Percentiles rank a stretch among this genome's conserved stretches.
Conservation (phyloP, 2,329 filamentous ascomycete species). For the Verticillium nonalfalfae region DNA sequence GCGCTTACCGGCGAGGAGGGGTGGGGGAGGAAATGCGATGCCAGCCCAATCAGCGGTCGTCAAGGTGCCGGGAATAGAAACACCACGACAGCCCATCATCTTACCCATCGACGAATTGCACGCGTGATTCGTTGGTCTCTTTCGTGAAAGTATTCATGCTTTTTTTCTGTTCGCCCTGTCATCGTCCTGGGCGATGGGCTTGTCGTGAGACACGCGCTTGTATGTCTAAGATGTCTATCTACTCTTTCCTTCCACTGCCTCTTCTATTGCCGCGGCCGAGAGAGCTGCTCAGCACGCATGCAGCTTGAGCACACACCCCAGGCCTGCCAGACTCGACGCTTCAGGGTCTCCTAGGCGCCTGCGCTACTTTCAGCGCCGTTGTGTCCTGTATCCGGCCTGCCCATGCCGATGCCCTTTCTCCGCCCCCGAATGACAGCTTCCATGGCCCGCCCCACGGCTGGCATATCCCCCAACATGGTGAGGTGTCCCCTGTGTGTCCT, state of each 20-base stretch:
- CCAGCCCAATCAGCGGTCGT: not conserved
- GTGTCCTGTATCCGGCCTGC: constrained; percentile 18
- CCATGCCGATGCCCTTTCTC: constrained; percentile 65
- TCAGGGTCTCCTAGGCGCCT: not conserved
- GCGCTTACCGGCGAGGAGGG: not conserved
- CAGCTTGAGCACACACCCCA: not conserved
- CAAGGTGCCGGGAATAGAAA: not conserved
- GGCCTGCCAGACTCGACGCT: not conserved
- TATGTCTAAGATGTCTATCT: not conserved
- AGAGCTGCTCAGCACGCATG: not conserved
- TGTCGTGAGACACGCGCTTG: not conserved
- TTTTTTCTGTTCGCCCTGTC: not conserved
- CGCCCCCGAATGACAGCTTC: constrained; percentile 61
- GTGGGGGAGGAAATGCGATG: not conserved
- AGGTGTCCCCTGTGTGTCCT: constrained; percentile 83
- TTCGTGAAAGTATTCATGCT: not conserved
- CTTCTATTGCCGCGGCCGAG: not conserved
- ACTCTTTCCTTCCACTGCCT: not conserved
- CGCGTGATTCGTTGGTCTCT: not conserved
- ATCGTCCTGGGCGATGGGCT: not conserved
- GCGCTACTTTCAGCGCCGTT: not conserved
- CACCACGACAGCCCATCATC: not conserved
- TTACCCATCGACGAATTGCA: not conserved
- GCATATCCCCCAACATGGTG: constrained; percentile 76
- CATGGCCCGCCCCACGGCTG: constrained; percentile 71